phyloP scores from a whole-genome alignment of 352 stramenopile genomes.

The Pythium sukuiense region DNA sequence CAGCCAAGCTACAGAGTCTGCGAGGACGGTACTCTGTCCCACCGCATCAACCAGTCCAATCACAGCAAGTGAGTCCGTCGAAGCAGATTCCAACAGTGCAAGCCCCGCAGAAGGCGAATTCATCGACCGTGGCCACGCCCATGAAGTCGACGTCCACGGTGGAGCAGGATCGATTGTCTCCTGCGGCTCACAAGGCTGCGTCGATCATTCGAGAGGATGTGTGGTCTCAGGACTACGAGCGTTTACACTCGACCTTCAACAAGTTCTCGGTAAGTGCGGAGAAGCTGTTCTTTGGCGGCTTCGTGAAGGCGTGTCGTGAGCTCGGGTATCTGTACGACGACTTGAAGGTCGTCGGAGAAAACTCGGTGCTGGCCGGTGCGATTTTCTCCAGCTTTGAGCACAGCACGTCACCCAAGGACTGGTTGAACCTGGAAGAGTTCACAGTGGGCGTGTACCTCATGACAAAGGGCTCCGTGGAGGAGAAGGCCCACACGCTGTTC shows the following conservation, averaged over 20 bases:
- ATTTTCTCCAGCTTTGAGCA: slow-evolving; percentile 79
- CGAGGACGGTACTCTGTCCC: slow-evolving; percentile 19
- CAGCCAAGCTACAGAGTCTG: slow-evolving; percentile 51
- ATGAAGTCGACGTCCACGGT: slow-evolving; percentile 8
- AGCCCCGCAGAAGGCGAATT: slow-evolving; percentile 1
- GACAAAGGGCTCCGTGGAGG: slow-evolving; percentile 75
- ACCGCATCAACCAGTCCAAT: not conserved
- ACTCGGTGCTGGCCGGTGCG: slow-evolving; percentile 57
- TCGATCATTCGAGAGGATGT: slow-evolving; percentile 50
- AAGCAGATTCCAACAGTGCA: not conserved
- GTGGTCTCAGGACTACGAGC: slow-evolving; percentile 50
- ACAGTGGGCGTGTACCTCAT: slow-evolving; percentile 81
- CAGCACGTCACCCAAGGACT: slow-evolving; percentile 51
- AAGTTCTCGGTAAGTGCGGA: slow-evolving; percentile 49
- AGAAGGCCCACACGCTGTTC: slow-evolving; percentile 80
- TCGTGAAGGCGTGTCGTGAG: slow-evolving; percentile 56
- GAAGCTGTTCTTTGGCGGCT: slow-evolving; percentile 67
- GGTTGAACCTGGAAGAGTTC: slow-evolving; percentile 77
- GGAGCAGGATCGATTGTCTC: slow-evolving; percentile 10
- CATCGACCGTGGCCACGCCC: not conserved
- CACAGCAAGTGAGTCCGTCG: not conserved
- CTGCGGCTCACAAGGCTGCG: slow-evolving; percentile 22
- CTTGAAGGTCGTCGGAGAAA: slow-evolving; percentile 59
- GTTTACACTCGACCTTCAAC: slow-evolving; percentile 49
- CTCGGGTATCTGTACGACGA: slow-evolving; percentile 63